These are phyloP conservation scores for Quercus ilex DNA, from an alignment of 306 rosid genomes.

Conservation along the genomic window DNA sequence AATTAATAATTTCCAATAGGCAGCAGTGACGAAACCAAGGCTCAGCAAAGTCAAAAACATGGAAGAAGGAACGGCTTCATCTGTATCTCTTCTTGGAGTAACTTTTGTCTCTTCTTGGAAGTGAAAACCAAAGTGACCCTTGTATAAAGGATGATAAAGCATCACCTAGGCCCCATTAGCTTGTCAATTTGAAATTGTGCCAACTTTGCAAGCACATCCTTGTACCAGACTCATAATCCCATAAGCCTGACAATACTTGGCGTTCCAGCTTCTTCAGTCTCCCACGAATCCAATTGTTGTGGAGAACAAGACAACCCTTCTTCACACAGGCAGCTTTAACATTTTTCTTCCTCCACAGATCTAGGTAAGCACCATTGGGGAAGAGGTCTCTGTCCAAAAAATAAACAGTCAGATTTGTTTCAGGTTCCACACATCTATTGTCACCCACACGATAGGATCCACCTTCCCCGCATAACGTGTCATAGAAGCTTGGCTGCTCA, in stretches of 20 bases:
- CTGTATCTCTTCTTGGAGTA: neutral
- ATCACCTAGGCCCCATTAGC: slow-evolving; percentile 30
- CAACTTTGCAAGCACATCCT: slow-evolving; percentile 61
- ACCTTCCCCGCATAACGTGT: slow-evolving; percentile 71
- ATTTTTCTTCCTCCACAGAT: slow-evolving; percentile 56
- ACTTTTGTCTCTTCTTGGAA: neutral
- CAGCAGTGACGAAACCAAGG: slow-evolving; percentile 42
- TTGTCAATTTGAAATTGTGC: slow-evolving; percentile 22
- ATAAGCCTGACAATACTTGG: slow-evolving; percentile 74
- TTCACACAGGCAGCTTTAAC: slow-evolving; percentile 52
- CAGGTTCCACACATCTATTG: slow-evolving; percentile 63
- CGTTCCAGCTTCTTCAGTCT: slow-evolving; percentile 88
- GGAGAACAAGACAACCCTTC: slow-evolving; percentile 70
- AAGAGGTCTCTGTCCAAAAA: slow-evolving; percentile 84
- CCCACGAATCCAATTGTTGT: slow-evolving; percentile 90
- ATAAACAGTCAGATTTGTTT: slow-evolving; percentile 71
- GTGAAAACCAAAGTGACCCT: slow-evolving; percentile 32
- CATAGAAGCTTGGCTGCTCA: slow-evolving; percentile 98
- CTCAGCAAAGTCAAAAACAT: slow-evolving; percentile 19
- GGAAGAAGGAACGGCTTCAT: slow-evolving; percentile 19
- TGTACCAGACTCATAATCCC: slow-evolving; percentile 77
- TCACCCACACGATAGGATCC: slow-evolving; percentile 65
- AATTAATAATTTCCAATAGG: slow-evolving; percentile 24
- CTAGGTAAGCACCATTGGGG: slow-evolving; percentile 87
- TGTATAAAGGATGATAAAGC: slow-evolving; percentile 30